Evolutionary conservation across 495 filamentous ascomycete species (phyloP).

Genomic region (Penicillium crystallinum): DNA sequence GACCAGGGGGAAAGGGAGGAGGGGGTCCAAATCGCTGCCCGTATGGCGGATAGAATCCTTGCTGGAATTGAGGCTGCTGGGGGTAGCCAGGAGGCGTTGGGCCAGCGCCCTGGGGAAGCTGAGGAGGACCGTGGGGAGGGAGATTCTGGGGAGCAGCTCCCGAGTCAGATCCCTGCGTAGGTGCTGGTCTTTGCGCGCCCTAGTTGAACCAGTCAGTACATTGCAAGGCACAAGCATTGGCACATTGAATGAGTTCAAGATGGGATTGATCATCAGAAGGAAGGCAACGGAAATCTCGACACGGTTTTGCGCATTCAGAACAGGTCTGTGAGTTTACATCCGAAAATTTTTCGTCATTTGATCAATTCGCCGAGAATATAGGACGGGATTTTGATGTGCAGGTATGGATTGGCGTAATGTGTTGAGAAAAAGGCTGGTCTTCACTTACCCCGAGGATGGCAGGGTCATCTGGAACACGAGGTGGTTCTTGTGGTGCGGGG

Average conservation of each 20-base stretch:
- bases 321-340: slow-evolving; percentile 56
- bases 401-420: neutral
- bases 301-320: slow-evolving; percentile 84
- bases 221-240: slow-evolving; percentile 2
- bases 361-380: slow-evolving; percentile 26
- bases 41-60: slow-evolving; percentile 46
- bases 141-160: slow-evolving; percentile 36
- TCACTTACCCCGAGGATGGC: slow-evolving; percentile 93
- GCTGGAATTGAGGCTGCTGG: slow-evolving; percentile 46
- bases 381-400: slow-evolving; percentile 1
- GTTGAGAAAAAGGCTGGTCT: slow-evolving; percentile 3
- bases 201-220: slow-evolving; percentile 27
- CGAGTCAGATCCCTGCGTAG: slow-evolving; percentile 15
- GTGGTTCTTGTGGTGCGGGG: slow-evolving; percentile 56
- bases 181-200: slow-evolving; percentile 35
- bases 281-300: slow-evolving; percentile 99
- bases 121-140: slow-evolving; percentile 34
- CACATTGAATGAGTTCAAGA: neutral
- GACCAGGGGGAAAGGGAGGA: slow-evolving; percentile 54
- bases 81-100: slow-evolving; percentile 45
- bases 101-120: slow-evolving; percentile 39
- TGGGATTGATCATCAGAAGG: slow-evolving; percentile 69
- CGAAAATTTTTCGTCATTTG: slow-evolving; percentile 59
- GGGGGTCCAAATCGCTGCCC: slow-evolving; percentile 54
- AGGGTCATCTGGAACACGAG: slow-evolving; percentile 86